Evolutionary conservation across 176 grass and related monocot species (phyloP).

Genomic region (Oryza nivara): DNA sequence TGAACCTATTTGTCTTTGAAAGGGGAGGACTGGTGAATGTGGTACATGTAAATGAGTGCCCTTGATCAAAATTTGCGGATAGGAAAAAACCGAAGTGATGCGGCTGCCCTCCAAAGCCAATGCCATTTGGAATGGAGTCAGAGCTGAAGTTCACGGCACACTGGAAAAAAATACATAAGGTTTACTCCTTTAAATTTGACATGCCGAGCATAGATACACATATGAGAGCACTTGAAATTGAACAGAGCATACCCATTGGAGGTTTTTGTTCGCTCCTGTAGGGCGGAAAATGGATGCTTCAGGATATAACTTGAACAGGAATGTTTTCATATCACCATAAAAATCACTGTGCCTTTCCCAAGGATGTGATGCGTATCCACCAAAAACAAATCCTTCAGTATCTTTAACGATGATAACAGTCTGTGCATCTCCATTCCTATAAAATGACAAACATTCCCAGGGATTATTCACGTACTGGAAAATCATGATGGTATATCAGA

Average conservation of each 20-base stretch:
- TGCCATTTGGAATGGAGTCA: conserved; percentile 90
- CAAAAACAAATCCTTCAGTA: conserved; percentile 76
- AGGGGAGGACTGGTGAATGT: conserved; percentile 84
- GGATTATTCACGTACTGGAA: conserved; percentile 3
- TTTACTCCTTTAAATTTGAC: not conserved
- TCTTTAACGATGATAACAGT: conserved; percentile 91
- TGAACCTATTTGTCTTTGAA: conserved; percentile 66
- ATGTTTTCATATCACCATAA: conserved; percentile 96
- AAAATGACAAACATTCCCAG: conserved; percentile 37
- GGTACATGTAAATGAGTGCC: conserved; percentile 78
- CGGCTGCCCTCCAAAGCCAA: conserved; percentile 84
- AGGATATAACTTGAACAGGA: conserved; percentile 87
- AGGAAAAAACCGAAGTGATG: conserved; percentile 95
- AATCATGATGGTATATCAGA: not conserved
- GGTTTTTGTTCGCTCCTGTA: conserved; percentile 83
- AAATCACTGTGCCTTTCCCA: conserved; percentile 95
- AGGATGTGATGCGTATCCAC: conserved; percentile 86
- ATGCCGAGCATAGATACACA: conserved; percentile 11
- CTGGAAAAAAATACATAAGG: conserved; percentile 45
- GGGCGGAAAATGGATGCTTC: conserved; percentile 80
- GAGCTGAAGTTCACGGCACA: conserved; percentile 80
- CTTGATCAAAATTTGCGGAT: conserved; percentile 87
- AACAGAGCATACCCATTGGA: conserved; percentile 82
- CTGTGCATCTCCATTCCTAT: conserved; percentile 67
- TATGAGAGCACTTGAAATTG: not conserved